Percentiles rank a stretch among this genome's conserved stretches.
These are phyloP conservation scores for Penicillium argentinense DNA, from an alignment of 495 filamentous ascomycete species.

Conservation along the genomic window DNA sequence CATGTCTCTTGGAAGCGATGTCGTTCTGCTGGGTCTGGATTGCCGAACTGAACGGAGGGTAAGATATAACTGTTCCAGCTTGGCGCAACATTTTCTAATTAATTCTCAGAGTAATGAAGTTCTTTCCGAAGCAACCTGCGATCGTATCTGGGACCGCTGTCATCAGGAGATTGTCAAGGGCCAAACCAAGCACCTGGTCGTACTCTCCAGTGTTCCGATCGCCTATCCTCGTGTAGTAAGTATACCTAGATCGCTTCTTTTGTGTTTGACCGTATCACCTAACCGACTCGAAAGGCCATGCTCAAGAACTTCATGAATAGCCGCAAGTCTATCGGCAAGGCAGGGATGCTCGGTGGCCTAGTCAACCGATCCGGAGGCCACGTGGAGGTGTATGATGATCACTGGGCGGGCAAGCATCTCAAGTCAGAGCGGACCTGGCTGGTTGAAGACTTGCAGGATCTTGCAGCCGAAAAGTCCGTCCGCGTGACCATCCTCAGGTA, in stretches of 20 bases:
- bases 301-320: conserved; percentile 77
- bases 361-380: conserved; percentile 90
- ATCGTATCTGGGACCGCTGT: conserved; percentile 80
- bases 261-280: conserved; percentile 1
- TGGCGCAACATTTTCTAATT: neutral
- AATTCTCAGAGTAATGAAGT: conserved; percentile 63
- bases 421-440: conserved; percentile 85
- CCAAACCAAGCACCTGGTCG: conserved; percentile 84
- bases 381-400: conserved; percentile 93
- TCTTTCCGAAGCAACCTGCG: conserved; percentile 76
- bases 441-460: conserved; percentile 83
- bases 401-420: conserved; percentile 95
- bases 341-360: conserved; percentile 76
- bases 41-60: conserved; percentile 86
- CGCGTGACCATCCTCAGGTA: conserved; percentile 85
- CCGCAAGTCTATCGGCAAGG: conserved; percentile 80
- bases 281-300: conserved; percentile 50
- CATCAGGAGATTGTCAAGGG: conserved; percentile 77
- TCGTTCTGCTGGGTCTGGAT: conserved; percentile 85
- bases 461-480: conserved; percentile 87
- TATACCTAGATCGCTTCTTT: conserved; percentile 39
- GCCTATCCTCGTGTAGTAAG: conserved; percentile 86
- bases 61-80: conserved; percentile 14
- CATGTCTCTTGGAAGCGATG: conserved; percentile 72
- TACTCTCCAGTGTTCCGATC: conserved; percentile 81